phyloP scores from a whole-genome alignment of 169 alveolate species.

The Plasmodium vivax region DNA sequence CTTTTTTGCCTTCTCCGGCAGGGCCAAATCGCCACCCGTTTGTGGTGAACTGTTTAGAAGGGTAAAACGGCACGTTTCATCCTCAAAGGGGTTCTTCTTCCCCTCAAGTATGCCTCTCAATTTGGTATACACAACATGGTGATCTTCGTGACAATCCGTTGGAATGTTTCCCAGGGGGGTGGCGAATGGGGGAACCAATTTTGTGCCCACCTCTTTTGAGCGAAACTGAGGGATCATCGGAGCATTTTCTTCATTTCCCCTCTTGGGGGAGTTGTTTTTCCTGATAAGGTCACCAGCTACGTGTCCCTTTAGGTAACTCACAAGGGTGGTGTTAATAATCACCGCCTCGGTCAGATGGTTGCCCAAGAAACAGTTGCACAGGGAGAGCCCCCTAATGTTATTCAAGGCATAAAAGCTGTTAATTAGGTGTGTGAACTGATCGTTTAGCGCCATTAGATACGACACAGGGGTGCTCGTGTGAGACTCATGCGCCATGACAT shows the following conservation, averaged over 20 bases:
- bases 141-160: not conserved
- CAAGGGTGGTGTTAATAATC: constrained; percentile 9
- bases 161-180: not conserved
- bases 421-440: not conserved
- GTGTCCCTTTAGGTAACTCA: constrained; percentile 33
- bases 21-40: not conserved
- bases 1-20: not conserved
- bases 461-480: not conserved
- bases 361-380: constrained; percentile 2
- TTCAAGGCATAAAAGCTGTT: constrained; percentile 19
- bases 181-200: not conserved
- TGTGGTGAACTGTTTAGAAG: not conserved
- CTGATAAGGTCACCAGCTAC: constrained; percentile 6
- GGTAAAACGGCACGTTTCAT: not conserved
- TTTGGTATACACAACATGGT: not conserved
- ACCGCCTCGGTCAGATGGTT: constrained; percentile 14
- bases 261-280: constrained; percentile 16
- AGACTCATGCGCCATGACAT: not conserved
- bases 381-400: not conserved
- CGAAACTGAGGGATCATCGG: not conserved
- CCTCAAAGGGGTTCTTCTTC: not conserved
- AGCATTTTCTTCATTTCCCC: not conserved
- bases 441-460: constrained; percentile 1
- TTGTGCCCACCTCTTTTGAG: not conserved
- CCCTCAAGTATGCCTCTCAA: not conserved